Conservation (phyloP, 306 rosid species). For the Cicer chorassanicum region DNA sequence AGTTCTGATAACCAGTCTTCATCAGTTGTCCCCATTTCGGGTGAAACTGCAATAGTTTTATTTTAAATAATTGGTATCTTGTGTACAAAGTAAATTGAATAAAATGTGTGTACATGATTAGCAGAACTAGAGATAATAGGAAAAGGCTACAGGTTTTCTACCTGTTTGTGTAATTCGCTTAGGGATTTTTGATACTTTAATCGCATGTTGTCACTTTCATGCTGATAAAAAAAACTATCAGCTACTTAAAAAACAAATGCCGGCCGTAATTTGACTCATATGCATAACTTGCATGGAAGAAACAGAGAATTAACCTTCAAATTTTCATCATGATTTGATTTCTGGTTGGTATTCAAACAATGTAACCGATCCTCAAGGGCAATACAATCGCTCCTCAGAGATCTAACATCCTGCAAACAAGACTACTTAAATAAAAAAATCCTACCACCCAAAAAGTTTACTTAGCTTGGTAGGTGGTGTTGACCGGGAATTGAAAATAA, state of each 20-base stretch:
- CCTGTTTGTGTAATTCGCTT: constrained; percentile 77
- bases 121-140: background rate
- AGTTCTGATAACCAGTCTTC: constrained; percentile 97
- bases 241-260: constrained; percentile 11
- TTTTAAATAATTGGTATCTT: constrained; percentile 28
- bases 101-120: background rate
- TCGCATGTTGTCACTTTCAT: constrained; percentile 62
- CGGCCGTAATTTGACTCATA: constrained; percentile 3
- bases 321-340: constrained; percentile 41
- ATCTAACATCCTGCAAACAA: constrained; percentile 69
- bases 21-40: constrained; percentile 95
- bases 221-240: constrained; percentile 50
- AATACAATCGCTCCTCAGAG: constrained; percentile 69
- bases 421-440: constrained; percentile 24
- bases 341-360: constrained; percentile 63
- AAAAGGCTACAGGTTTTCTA: constrained; percentile 37
- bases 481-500: background rate
- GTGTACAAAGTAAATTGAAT: constrained; percentile 16
- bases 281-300: background rate
- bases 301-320: constrained; percentile 57
- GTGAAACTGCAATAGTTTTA: constrained; percentile 68
- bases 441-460: constrained; percentile 10
- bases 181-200: constrained; percentile 66
- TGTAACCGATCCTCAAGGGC: constrained; percentile 70
- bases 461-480: constrained; percentile 7